Evolutionary conservation across 768 basidiomycete genomes (phyloP), one percentile per base, ranked within the genome.

Genomic region (Hygrocybe punicea): DNA sequence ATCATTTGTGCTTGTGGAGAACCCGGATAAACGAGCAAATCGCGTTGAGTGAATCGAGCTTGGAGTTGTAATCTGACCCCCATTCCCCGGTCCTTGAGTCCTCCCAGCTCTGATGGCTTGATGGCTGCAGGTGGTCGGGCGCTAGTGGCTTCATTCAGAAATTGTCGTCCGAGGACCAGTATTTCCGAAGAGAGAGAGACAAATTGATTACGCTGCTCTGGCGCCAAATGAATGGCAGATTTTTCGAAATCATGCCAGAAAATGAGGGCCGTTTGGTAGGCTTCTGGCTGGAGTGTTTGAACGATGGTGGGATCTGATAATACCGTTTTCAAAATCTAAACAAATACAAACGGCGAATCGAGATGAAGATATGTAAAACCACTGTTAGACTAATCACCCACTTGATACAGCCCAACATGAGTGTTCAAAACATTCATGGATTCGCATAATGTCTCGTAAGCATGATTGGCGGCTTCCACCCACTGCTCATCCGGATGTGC

Each of bases 371-470:
- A 59, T 14, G 60, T 33, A 45, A 55, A 54, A 57, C 45, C n/a
- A 29, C 29, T 8, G 25, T 56, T 51, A 21, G 25, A 42, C 53
- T 55, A n/a, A n/a, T n/a, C n/a, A 77, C 89, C 72, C 70, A 91
- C 95, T 76, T 92, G 81, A 61, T 94, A 95, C 46, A 99, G 77
- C 37, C 89, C 92, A 34, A 88, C 85, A 76, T 98, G 81, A 33
- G 95, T 98, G 71, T 99, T 99, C 58, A 98, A 77, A 46, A 91
- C 85, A 71, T 98, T 98, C 95, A 99, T 98, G 71, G 90, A 95
- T 73, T 94, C 91, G 76, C 93, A 98, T 60, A 98, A 77, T 59
- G 82, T 84, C 71, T 93, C 94, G 70, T 98, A 98, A 42, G 90
- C 89, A 59, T 81, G 78, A 67, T 97, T 91, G 45, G 91, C 91